Base-by-base conservation (phyloP, 108 stramenopile genomes). In the Nitzschia sp. region DNA sequence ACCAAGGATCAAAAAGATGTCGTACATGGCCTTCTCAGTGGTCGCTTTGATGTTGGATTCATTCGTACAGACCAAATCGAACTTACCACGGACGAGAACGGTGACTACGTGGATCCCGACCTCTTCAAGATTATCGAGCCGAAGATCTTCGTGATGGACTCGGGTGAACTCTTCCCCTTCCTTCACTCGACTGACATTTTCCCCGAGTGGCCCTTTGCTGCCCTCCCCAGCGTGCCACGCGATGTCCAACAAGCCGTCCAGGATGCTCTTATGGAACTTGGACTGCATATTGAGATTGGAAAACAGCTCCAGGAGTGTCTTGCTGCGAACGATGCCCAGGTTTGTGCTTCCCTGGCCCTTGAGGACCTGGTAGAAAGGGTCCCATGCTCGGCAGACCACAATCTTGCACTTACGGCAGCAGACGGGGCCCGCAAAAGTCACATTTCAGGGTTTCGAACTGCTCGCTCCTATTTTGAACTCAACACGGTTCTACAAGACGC, bases 391-490 rank as follows among this genome's bases (percentile, higher is more conserved):
- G 52, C 66, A 2, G 56, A 53, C 3, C 3, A 21, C 9, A 31
- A 54, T 11, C 32, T 68, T 8, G 54, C 54, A 11, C 9, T 38
- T 8, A 6, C 41, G 22, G 66, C 66, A 2, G 11, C 53, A 6
- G 32, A 56, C 9, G 66, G 53, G 3, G 9, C 22, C 16, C 16
- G 9, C 4, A 38, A 11, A 3, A 28, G 64, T 32, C 6, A 21
- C 22, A 15, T 31, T 21, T 21, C 22, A 4, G 64, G 64, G 13
- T 68, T 68, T 54, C 66, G 54, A 38, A 16, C 66, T 15, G 54
- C 66, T 5, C 33, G 54, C 3, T 68, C 66, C 3, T 30, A 68
- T 34, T 56, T 44, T 56, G 66, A 34, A 23, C 21, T 68, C 23
- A 13, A 54, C 15, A 56, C 53, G 3, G 38, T 68, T 16, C 54